phyloP scores from a whole-genome alignment of 345 rosid genomes.

The Aegle marmelos region DNA sequence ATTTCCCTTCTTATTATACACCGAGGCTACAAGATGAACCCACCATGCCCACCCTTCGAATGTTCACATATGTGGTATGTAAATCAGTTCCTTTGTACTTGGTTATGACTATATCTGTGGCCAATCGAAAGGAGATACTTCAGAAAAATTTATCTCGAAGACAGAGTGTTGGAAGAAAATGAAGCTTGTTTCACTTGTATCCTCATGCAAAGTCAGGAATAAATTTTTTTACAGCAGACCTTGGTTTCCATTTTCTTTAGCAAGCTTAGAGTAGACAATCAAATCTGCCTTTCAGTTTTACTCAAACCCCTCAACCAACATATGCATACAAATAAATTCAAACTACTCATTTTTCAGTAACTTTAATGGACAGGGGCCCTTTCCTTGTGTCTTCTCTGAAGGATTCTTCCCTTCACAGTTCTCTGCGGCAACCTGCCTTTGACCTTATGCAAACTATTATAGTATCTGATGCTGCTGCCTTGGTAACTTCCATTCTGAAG shows the following conservation, averaged over 20 bases:
- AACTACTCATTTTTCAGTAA: conserved; percentile 10
- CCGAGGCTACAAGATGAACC: conserved; percentile 95
- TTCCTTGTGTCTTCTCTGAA: conserved; percentile 77
- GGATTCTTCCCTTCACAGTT: conserved; percentile 85
- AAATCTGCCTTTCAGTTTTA: not conserved
- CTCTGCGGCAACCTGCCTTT: conserved; percentile 91
- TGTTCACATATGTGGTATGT: conserved; percentile 97
- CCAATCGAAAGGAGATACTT: not conserved
- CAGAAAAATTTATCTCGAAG: not conserved
- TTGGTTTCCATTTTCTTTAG: not conserved
- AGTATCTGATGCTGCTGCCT: conserved; percentile 87
- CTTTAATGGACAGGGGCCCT: conserved; percentile 74
- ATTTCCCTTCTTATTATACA: conserved; percentile 82
- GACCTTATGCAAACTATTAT: conserved; percentile 78
- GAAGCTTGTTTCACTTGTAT: conserved; percentile 2
- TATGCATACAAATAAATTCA: not conserved
- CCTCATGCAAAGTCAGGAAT: not conserved
- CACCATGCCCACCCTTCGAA: conserved; percentile 94
- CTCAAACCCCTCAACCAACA: not conserved
- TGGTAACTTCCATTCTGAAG: conserved; percentile 49
- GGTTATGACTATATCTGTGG: not conserved
- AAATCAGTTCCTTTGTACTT: conserved; percentile 3
- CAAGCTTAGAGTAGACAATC: not conserved
- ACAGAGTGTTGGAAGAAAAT: not conserved
- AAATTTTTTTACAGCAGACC: not conserved